phyloP scores from a whole-genome alignment of 140 eudicot genomes.

The Erigeron philadelphicus region DNA sequence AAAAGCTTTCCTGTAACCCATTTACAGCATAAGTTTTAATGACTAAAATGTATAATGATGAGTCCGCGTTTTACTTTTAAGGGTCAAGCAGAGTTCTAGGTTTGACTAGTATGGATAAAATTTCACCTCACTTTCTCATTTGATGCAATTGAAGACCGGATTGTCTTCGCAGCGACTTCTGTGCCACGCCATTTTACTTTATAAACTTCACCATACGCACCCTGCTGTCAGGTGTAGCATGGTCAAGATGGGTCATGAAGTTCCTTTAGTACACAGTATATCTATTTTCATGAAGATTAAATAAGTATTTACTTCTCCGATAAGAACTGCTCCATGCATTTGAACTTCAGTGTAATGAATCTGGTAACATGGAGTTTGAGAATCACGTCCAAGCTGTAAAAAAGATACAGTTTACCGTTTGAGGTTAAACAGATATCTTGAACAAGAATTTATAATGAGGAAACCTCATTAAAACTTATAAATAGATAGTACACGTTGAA shows the following conservation, averaged over 20 bases:
- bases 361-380: constrained; percentile 49
- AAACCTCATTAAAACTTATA: not conserved
- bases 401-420: constrained; percentile 9
- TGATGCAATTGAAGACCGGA: constrained; percentile 65
- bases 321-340: constrained; percentile 43
- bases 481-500: not conserved
- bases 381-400: constrained; percentile 43
- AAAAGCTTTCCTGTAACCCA: constrained; percentile 48
- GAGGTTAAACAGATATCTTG: constrained; percentile 20
- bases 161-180: constrained; percentile 73
- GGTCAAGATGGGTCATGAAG: constrained; percentile 13
- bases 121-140: constrained; percentile 54
- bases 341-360: constrained; percentile 48
- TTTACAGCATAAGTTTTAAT: not conserved
- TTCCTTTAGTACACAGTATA: not conserved
- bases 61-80: constrained; percentile 11
- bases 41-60: constrained; percentile 11
- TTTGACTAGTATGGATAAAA: constrained; percentile 24
- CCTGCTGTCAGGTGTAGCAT: constrained; percentile 38
- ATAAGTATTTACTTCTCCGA: constrained; percentile 52
- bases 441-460: not conserved
- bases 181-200: constrained; percentile 76
- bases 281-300: not conserved
- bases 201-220: constrained; percentile 71
- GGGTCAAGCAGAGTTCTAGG: constrained; percentile 13